These are phyloP conservation scores for Groenewaldozyma tartarivorans DNA, from an alignment of 805 yeast species.

Conservation along the genomic window DNA sequence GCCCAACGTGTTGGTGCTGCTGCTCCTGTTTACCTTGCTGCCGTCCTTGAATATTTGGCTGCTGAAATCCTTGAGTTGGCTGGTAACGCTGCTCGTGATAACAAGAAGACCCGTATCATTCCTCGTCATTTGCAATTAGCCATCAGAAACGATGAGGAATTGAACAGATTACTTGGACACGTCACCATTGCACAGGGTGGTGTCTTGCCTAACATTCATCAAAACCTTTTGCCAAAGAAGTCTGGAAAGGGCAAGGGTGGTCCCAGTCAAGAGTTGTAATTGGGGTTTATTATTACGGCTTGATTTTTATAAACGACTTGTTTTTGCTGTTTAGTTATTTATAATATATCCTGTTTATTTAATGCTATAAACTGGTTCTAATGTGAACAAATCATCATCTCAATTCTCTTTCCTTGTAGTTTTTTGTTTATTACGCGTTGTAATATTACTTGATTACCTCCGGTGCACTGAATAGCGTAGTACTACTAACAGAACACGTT, in stretches of 20 bases:
- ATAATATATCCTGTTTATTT: too few species aligned
- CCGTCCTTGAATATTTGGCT: conserved; percentile 93
- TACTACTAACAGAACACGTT: too few species aligned
- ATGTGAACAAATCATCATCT: too few species aligned
- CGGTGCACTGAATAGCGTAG: too few species aligned
- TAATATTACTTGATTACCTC: too few species aligned
- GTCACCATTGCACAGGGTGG: conserved; percentile 99
- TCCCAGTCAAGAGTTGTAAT: conserved; percentile 33
- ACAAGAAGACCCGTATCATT: conserved; percentile 97
- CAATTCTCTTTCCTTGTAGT: too few species aligned
- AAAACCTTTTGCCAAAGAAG: conserved; percentile 74
- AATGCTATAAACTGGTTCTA: too few species aligned
- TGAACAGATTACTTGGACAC: conserved; percentile 84
- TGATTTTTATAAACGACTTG: conserved; percentile 1
- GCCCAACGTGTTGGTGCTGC: conserved; percentile 99
- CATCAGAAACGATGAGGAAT: conserved; percentile 97
- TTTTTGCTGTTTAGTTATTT: not conserved
- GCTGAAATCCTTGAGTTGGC: conserved; percentile 98
- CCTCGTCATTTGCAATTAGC: conserved; percentile 99
- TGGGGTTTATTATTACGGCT: too few species aligned
- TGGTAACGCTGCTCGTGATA: conserved; percentile 98
- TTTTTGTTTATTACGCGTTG: too few species aligned
- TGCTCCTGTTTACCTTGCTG: conserved; percentile 95
- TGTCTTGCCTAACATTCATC: conserved; percentile 96
- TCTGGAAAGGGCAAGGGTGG: conserved; percentile 29